A percentile compares a stretch with the other conserved stretches of the same genome.
Conservation (phyloP, 306 rosid species). For the Quercus engelmannii region DNA sequence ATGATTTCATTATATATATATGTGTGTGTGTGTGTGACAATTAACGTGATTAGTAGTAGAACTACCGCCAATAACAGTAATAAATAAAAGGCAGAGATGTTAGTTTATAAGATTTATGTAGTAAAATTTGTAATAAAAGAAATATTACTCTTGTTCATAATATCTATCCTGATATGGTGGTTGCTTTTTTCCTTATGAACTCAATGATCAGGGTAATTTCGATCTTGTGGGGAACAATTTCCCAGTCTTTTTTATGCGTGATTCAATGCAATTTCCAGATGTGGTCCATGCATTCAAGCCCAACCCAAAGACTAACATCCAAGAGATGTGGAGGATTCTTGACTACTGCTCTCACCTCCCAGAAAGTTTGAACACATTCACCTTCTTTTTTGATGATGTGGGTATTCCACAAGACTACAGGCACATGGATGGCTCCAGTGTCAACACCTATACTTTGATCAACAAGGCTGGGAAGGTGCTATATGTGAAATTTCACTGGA, state of each 20-base stretch:
- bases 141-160: too few relatives aligned
- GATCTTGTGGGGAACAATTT: slow-evolving; percentile 93
- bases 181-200: background rate
- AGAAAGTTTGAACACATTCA: slow-evolving; percentile 84
- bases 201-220: slow-evolving; percentile 66
- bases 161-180: background rate
- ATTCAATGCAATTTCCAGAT: slow-evolving; percentile 89
- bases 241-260: slow-evolving; percentile 81
- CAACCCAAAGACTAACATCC: slow-evolving; percentile 89
- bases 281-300: slow-evolving; percentile 91
- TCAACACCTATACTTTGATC: slow-evolving; percentile 70
- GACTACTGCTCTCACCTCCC: slow-evolving; percentile 94
- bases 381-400: slow-evolving; percentile 72
- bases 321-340: slow-evolving; percentile 85
- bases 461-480: slow-evolving; percentile 71
- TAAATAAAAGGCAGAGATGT: too few relatives aligned
- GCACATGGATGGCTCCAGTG: slow-evolving; percentile 95
- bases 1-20: too few relatives aligned
- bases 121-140: too few relatives aligned
- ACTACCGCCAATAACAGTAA: too few relatives aligned
- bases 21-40: too few relatives aligned
- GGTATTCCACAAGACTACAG: slow-evolving; percentile 90
- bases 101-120: too few relatives aligned
- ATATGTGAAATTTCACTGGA: slow-evolving; percentile 91
- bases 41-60: too few relatives aligned